Evolutionary conservation across 2,329 filamentous ascomycete genomes (phyloP), one percentile per base, ranked within the genome.

Genomic region (Aplosporella prunicola): DNA sequence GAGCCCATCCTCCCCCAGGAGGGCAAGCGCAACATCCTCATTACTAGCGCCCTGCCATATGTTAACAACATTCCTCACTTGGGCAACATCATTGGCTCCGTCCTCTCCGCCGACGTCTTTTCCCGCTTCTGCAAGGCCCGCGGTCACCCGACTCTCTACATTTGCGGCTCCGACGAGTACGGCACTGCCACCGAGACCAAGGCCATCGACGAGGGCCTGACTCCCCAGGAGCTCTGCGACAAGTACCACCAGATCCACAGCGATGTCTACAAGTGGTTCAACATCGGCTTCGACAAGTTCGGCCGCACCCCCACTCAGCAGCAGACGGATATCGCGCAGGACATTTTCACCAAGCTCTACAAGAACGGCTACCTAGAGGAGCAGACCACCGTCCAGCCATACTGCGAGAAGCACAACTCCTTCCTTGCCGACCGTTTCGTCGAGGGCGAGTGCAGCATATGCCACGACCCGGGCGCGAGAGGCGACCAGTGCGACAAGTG

Each of bases 131-230:
- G 80, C 65, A 85, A 85, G 61, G 79, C 82, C 28, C 76, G 85
- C 52, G 82, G 80, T 39, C 73, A 80, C 53, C 82, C 78, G 47
- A 93, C 86, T 2, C 72, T 94, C 34, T 94, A 78, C 60, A 71
- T 94, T 48, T 93, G 88, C 61, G 87, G 87, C 40, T 84, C 79
- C 35, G 89, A 95, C 66, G 85, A 96, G 64, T 96, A 95, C 61
- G 89, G 89, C 41, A 96, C 89, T 9, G 88, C 89, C 15, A 94
- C 88, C 20, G 89, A 95, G 64, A 94, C 89, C 17, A 94, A 93
- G 67, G 89, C 89, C 4, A 76, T 95, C 26, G 86, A 93, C 58
- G 86, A 91, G 58, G 80, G 81, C 10, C 69, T 87, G 45, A 86
- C 80, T 9, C 87, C 89, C 15, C 72, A 82, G 51, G 74, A 88